These are phyloP conservation scores for Fusarium cyanostomum DNA, from an alignment of 2,329 filamentous ascomycete genomes.

Conservation along the genomic window DNA sequence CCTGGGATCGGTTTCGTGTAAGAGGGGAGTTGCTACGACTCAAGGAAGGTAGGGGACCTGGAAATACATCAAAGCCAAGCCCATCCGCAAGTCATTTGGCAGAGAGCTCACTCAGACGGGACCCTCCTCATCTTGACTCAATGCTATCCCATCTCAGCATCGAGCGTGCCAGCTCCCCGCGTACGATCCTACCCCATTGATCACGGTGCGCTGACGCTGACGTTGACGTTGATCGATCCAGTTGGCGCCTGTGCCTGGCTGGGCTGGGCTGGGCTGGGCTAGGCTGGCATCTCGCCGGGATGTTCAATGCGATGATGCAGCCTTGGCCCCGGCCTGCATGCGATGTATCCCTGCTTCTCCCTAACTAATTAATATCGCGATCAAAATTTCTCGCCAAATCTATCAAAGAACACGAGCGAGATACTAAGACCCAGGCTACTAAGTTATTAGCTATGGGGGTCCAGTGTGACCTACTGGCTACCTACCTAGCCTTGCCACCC, in stretches of 20 bases:
- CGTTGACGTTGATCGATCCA: conserved; percentile 27
- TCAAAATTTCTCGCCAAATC: background rate
- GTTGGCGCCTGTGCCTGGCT: conserved; percentile 26
- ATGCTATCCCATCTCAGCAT: conserved; percentile 12
- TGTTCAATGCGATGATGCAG: conserved; percentile 15
- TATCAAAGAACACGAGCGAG: background rate
- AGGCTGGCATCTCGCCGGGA: conserved; percentile 10
- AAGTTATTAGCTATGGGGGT: too few species aligned
- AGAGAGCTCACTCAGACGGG: background rate
- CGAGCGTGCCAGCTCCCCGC: conserved; percentile 11
- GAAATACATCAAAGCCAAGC: conserved; percentile 22
- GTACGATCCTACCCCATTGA: conserved; percentile 28
- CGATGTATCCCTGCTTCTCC: conserved; percentile 3
- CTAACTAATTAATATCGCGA: conserved; percentile 2
- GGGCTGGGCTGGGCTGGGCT: conserved; percentile 15
- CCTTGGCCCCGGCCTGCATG: background rate
- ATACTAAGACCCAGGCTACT: background rate
- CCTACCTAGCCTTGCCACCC: background rate
- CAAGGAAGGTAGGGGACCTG: conserved; percentile 11
- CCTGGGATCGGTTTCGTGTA: background rate
- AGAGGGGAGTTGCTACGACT: background rate
- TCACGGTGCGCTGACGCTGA: conserved; percentile 35
- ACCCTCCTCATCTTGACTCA: conserved; percentile 6
- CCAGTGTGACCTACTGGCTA: background rate
- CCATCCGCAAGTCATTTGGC: conserved; percentile 26